These are phyloP conservation scores for Flaveria brownii DNA, from an alignment of 129 eudicot genomes.

Conservation along the genomic window DNA sequence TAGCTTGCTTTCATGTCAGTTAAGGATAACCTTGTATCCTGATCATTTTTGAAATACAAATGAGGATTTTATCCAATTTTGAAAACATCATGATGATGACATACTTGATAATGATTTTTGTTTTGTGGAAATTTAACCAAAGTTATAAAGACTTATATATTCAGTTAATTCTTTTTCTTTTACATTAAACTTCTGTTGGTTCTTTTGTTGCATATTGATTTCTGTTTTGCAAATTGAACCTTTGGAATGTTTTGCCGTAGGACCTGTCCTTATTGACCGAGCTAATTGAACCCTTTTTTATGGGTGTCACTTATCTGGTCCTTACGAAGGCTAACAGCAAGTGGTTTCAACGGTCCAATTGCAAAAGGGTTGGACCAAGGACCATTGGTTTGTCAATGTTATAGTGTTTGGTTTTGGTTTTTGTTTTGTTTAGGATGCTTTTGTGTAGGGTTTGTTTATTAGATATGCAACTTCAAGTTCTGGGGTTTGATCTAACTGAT, in stretches of 20 bases:
- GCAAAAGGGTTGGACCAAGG: background rate
- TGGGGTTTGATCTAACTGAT: too few relatives aligned
- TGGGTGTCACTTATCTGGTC: background rate
- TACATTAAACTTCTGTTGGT: background rate
- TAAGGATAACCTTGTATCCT: constrained; percentile 55
- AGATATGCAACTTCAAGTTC: too few relatives aligned
- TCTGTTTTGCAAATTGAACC: background rate
- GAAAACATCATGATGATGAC: constrained; percentile 1
- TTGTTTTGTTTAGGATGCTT: too few relatives aligned
- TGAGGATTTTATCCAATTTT: background rate
- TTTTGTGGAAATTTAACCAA: background rate
- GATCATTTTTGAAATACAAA: background rate
- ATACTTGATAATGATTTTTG: background rate
- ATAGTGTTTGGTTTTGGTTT: too few relatives aligned
- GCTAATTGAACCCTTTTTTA: background rate
- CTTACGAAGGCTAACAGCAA: background rate
- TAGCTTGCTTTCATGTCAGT: constrained; percentile 56
- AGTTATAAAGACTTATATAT: background rate
- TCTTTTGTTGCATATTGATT: constrained; percentile 2
- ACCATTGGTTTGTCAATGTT: background rate
- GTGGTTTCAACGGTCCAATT: background rate
- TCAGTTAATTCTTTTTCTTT: too few relatives aligned
- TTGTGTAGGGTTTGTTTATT: too few relatives aligned
- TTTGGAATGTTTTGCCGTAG: background rate
- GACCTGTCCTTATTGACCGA: background rate